phyloP scores from a whole-genome alignment of 345 rosid species.

The Sisymbrium irio region DNA sequence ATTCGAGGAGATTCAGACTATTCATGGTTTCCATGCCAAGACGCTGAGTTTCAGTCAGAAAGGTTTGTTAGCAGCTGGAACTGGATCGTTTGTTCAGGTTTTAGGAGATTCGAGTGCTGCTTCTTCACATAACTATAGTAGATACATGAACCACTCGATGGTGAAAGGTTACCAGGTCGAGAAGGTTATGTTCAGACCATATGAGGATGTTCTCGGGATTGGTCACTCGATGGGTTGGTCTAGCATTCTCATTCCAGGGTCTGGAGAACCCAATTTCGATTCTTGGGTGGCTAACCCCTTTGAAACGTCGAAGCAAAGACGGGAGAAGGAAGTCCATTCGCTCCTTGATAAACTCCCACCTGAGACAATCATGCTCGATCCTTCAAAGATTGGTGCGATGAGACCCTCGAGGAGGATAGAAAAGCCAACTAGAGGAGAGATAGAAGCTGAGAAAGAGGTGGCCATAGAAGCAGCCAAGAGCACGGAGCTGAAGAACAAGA shows the following conservation, averaged over 20 bases:
- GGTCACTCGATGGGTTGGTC: slow-evolving; percentile 98
- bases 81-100: slow-evolving; percentile 65
- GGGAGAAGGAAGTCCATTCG: slow-evolving; percentile 78
- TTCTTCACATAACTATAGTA: slow-evolving; percentile 51
- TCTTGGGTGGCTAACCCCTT: slow-evolving; percentile 93
- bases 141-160: slow-evolving; percentile 76
- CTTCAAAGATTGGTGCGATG: slow-evolving; percentile 80
- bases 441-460: slow-evolving; percentile 62
- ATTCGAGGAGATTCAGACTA: slow-evolving; percentile 67
- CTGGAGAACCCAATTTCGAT: slow-evolving; percentile 96
- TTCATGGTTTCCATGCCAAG: slow-evolving; percentile 57
- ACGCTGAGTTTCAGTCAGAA: slow-evolving; percentile 84
- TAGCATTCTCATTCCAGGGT: slow-evolving; percentile 78
- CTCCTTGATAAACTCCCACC: slow-evolving; percentile 97
- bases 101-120: slow-evolving; percentile 46
- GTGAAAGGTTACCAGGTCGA: slow-evolving; percentile 79
- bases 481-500: slow-evolving; percentile 56
- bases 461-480: slow-evolving; percentile 62
- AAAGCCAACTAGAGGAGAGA: slow-evolving; percentile 53
- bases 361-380: slow-evolving; percentile 84
- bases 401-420: slow-evolving; percentile 54
- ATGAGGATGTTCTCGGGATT: slow-evolving; percentile 79
- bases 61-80: slow-evolving; percentile 82
- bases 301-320: slow-evolving; percentile 79
- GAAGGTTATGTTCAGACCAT: slow-evolving; percentile 72